Percentiles rank a stretch among this genome's conserved stretches.
Conservation (phyloP, 1,284 basidiomycete genomes). For the Peniophora sp. region DNA sequence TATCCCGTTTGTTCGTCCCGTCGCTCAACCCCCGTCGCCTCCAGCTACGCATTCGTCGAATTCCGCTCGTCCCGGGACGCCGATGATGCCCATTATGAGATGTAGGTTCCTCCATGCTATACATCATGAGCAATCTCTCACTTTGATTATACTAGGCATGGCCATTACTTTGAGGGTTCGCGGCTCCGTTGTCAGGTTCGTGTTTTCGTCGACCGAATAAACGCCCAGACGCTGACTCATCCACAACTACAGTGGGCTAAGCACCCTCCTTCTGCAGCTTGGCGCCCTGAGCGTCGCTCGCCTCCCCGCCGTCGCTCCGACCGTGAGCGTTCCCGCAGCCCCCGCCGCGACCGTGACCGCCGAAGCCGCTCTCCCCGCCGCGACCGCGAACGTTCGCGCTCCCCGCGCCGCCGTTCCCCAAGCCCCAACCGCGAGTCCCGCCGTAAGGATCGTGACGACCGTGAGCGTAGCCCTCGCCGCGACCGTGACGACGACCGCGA, state of each 20-base stretch:
- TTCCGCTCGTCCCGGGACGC: constrained; percentile 80
- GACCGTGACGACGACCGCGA: constrained; percentile 21
- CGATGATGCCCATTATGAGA: constrained; percentile 86
- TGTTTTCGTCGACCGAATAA: background rate
- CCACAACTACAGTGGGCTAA: constrained; percentile 69
- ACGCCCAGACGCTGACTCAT: too few relatives aligned
- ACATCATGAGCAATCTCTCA: too few relatives aligned
- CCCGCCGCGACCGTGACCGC: constrained; percentile 25
- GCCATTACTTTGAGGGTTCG: constrained; percentile 73
- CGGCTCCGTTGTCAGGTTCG: constrained; percentile 75
- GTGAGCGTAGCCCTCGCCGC: background rate
- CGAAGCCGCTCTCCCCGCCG: constrained; percentile 35
- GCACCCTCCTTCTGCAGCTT: constrained; percentile 80
- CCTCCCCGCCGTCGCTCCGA: constrained; percentile 41
- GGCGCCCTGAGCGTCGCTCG: constrained; percentile 69
- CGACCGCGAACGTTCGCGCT: constrained; percentile 27
- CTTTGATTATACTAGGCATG: constrained; percentile 74
- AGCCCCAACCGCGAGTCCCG: constrained; percentile 21
- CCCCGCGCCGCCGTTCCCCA: background rate
- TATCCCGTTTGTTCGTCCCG: constrained; percentile 23
- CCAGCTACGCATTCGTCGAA: constrained; percentile 89
- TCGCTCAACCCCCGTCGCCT: constrained; percentile 61
- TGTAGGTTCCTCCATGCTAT: constrained; percentile 40
- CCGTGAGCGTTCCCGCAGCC: constrained; percentile 31
- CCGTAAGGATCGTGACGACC: constrained; percentile 13